Evolutionary conservation across 2,329 filamentous ascomycete species (phyloP), one percentile per base, ranked within the genome.

Genomic region (Metarhizium guizhouense): DNA sequence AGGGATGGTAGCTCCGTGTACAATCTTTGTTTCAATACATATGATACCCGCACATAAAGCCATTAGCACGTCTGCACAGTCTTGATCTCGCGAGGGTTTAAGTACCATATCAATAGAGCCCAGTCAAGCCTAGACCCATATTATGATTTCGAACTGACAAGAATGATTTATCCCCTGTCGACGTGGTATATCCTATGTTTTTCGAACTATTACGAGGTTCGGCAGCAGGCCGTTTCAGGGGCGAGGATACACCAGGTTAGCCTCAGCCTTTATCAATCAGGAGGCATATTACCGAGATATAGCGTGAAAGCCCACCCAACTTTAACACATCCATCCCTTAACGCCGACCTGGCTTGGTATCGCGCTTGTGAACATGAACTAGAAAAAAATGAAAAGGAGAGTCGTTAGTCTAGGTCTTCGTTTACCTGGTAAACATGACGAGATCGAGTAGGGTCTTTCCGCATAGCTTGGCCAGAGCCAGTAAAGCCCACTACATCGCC

Each of bases 391-490:
- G 14, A 43, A 49, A 30, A 20, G 29, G 20, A 45, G 7, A 11
- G 11, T 49, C 53, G 63, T 82, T 78, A 85, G 74, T 88, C 87
- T 65, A 88, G 76, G 57, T 91, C 87, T 55, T 88, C 86, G 65
- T 81, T 85, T 63, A 85, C 79, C 70, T 93, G 84, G 71, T 95
- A 95, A 62, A 94, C 86, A 68, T 96, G 90, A 65, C 90, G 86
- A 68, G 82, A 87, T 66, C 92, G 82, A 59, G 86, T 84, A 51
- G 84, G 83, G 68, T 96, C 94, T 72, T 96, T 96, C 64, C 91
- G 88, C 94, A 97, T 97, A 62, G 87, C 81, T 72, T 96, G 90
- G 57, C 94, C 94, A 54, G 92, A 96, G 59, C 94, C 94, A 8
- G 90, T 96, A 67, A 99, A 96, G 38, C 94, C 94, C 67, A 99